Conservation (phyloP, 257 asterid genomes). For the Thymus quinquecostatus region DNA sequence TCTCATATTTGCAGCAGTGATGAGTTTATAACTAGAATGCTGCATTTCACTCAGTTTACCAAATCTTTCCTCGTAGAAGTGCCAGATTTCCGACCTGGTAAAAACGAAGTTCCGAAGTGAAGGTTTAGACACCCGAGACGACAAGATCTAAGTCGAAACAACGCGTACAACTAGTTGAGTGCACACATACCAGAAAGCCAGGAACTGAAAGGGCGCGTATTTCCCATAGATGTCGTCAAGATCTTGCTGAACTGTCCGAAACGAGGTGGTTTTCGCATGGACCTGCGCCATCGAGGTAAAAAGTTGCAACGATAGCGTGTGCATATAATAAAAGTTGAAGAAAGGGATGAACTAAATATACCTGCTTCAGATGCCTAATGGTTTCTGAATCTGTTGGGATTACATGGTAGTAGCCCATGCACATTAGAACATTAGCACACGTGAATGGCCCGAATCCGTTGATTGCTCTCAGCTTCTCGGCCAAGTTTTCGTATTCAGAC, state of each 20-base stretch:
- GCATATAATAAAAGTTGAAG: background rate
- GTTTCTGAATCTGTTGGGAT: constrained; percentile 90
- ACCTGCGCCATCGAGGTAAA: constrained; percentile 48
- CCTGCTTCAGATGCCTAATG: constrained; percentile 87
- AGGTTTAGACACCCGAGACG: constrained; percentile 17
- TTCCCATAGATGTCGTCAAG: constrained; percentile 63
- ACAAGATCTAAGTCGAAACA: constrained; percentile 12
- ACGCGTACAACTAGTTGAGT: background rate
- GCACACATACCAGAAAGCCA: constrained; percentile 70
- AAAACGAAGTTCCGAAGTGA: constrained; percentile 5
- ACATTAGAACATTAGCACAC: constrained; percentile 83
- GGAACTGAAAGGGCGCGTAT: constrained; percentile 82
- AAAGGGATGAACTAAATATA: constrained; percentile 15
- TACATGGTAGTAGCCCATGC: constrained; percentile 87
- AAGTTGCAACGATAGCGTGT: too few relatives aligned
- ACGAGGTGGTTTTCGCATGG: constrained; percentile 53
- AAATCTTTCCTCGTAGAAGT: constrained; percentile 74
- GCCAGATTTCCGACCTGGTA: constrained; percentile 79
- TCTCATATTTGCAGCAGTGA: constrained; percentile 86
- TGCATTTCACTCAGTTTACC: constrained; percentile 73
- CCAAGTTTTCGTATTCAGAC: constrained; percentile 50
- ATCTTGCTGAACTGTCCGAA: constrained; percentile 54
- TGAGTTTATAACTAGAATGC: constrained; percentile 54
- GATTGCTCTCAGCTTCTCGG: constrained; percentile 61
- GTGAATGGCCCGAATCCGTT: constrained; percentile 89